Percentiles rank a stretch among this genome's conserved stretches.
These are phyloP conservation scores for Phialophora expanda DNA, from an alignment of 2,329 filamentous ascomycete genomes.

Conservation along the genomic window DNA sequence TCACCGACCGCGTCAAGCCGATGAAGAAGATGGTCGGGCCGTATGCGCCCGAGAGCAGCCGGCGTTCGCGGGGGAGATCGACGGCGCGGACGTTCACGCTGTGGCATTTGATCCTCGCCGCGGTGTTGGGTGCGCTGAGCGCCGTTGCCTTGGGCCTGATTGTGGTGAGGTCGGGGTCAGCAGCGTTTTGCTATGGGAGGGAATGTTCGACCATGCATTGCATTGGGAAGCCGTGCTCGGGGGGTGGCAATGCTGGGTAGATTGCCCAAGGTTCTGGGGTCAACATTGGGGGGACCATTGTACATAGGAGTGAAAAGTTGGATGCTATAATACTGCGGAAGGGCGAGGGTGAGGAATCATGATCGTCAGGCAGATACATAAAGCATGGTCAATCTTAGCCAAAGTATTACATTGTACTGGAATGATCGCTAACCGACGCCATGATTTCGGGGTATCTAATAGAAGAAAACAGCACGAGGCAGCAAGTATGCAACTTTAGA, in stretches of 20 bases:
- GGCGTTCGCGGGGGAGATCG: background rate
- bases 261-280: background rate
- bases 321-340: background rate
- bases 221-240: background rate
- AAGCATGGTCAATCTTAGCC: background rate
- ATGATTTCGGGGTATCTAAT: background rate
- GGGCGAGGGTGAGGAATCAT: background rate
- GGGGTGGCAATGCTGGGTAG: background rate
- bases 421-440: conserved; percentile 1
- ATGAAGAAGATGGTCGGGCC: conserved; percentile 40
- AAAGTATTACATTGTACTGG: background rate
- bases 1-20: conserved; percentile 34
- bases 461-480: background rate
- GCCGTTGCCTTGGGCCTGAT: conserved; percentile 1
- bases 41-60: conserved; percentile 24
- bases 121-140: conserved; percentile 25
- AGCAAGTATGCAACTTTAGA: background rate
- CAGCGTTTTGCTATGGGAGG: background rate
- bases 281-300: background rate
- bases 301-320: background rate
- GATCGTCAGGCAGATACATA: background rate
- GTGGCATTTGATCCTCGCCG: conserved; percentile 32
- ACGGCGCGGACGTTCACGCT: conserved; percentile 10
- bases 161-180: conserved; percentile 2
- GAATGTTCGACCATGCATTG: background rate